Percentiles rank a stretch among this genome's conserved stretches.
These are phyloP conservation scores for Fomitopsis pinicola DNA, from an alignment of 1,284 basidiomycete species.

Conservation along the genomic window DNA sequence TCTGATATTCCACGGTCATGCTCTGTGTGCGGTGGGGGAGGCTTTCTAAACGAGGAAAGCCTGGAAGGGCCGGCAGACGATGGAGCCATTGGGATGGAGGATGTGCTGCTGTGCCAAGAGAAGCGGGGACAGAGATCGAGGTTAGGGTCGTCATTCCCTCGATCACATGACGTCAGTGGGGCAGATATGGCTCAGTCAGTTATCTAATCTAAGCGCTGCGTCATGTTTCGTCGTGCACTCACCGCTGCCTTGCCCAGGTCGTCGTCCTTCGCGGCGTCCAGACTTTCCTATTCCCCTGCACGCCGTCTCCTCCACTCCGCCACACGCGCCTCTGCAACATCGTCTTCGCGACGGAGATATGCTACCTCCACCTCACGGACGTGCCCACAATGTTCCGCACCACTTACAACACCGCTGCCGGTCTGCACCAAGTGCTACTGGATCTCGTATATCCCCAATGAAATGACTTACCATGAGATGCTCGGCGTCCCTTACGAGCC, in stretches of 20 bases:
- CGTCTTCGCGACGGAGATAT: not conserved
- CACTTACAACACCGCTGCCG: constrained; percentile 58
- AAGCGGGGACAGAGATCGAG: constrained; percentile 3
- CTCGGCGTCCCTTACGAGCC: constrained; percentile 54
- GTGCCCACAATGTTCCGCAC: constrained; percentile 59
- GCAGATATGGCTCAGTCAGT: not conserved
- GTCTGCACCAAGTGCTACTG: constrained; percentile 64
- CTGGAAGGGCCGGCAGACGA: constrained; percentile 3
- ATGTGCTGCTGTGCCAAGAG: not conserved
- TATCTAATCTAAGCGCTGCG: constrained; percentile 1
- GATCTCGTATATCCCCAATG: constrained; percentile 51
- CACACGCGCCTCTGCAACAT: not conserved
- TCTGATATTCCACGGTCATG: not conserved
- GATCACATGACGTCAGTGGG: constrained; percentile 24
- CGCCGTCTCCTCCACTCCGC: not conserved
- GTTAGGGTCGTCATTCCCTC: not conserved
- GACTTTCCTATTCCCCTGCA: not conserved
- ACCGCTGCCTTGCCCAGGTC: constrained; percentile 7
- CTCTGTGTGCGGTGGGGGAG: constrained; percentile 21
- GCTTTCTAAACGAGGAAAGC: constrained; percentile 21
- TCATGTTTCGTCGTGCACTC: constrained; percentile 22
- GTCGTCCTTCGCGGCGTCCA: constrained; percentile 4
- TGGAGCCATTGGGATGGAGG: not conserved
- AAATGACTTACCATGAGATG: constrained; percentile 55
- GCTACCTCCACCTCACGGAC: not conserved